Evolutionary conservation across 257 asterid species (phyloP).

Genomic region (Solanum pimpinellifolium): DNA sequence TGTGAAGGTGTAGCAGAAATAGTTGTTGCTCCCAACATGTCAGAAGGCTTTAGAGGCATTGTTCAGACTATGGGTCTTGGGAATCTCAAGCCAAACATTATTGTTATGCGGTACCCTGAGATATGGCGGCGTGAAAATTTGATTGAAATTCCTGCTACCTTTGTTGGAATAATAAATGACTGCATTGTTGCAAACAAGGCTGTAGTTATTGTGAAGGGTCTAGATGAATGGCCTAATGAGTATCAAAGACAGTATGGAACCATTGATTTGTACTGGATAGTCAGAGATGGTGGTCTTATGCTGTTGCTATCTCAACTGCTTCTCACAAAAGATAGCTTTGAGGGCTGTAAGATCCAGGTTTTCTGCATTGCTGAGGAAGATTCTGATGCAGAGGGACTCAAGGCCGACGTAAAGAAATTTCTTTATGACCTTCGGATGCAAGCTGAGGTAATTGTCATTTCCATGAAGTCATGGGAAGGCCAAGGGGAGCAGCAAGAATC

Average conservation of each 20-base stretch:
- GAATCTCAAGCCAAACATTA: constrained; percentile 88
- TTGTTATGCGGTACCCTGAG: constrained; percentile 96
- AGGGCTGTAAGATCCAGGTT: constrained; percentile 95
- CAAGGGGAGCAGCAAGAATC: constrained; percentile 58
- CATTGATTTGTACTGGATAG: constrained; percentile 97
- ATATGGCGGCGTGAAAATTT: constrained; percentile 94
- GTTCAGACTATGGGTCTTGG: constrained; percentile 99
- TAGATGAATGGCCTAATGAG: constrained; percentile 98
- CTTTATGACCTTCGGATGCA: constrained; percentile 96
- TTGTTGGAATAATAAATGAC: constrained; percentile 88
- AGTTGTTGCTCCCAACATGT: constrained; percentile 89
- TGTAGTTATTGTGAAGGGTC: constrained; percentile 92
- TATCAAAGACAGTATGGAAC: constrained; percentile 94
- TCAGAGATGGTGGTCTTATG: constrained; percentile 97
- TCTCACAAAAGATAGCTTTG: constrained; percentile 84
- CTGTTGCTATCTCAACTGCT: constrained; percentile 94
- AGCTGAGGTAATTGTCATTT: constrained; percentile 89
- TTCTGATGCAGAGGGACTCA: constrained; percentile 86
- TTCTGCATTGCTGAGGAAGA: constrained; percentile 98
- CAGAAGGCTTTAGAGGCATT: constrained; percentile 93
- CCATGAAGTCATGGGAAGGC: constrained; percentile 95
- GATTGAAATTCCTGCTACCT: constrained; percentile 81
- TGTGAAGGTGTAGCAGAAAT: constrained; percentile 99
- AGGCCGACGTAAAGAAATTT: constrained; percentile 82
- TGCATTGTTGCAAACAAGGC: constrained; percentile 98